A percentile compares a stretch with the other conserved stretches of the same genome.
Conservation (phyloP, 345 rosid genomes). For the Populus nigra region DNA sequence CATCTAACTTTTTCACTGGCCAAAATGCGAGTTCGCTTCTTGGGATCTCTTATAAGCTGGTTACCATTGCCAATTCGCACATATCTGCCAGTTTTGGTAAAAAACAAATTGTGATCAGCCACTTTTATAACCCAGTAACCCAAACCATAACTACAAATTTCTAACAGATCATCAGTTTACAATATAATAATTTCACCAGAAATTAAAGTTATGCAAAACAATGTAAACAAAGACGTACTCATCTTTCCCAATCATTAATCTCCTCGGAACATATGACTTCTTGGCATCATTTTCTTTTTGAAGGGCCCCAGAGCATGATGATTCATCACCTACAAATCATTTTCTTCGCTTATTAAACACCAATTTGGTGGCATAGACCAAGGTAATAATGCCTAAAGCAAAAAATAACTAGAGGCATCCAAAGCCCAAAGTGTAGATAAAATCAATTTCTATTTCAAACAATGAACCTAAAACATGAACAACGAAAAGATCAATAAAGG, state of each 20-base stretch:
- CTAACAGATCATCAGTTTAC: neutral
- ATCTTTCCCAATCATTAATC: conserved; percentile 88
- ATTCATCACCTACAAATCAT: conserved; percentile 49
- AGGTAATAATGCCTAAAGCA: neutral
- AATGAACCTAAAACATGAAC: neutral
- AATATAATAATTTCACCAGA: neutral
- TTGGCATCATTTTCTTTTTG: conserved; percentile 44
- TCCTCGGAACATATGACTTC: conserved; percentile 74
- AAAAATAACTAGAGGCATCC: neutral
- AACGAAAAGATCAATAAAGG: conserved; percentile 6
- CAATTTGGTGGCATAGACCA: neutral
- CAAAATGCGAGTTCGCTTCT: conserved; percentile 78
- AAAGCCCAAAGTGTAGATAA: neutral
- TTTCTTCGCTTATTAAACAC: neutral
- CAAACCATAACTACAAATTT: neutral
- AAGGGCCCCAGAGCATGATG: conserved; percentile 38
- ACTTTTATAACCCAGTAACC: neutral
- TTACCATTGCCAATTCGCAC: conserved; percentile 93
- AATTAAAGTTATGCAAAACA: neutral
- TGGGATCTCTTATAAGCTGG: conserved; percentile 92
- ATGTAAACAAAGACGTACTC: conserved; percentile 57
- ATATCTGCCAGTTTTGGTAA: conserved; percentile 54
- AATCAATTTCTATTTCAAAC: neutral
- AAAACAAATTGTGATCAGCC: neutral
- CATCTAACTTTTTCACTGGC: conserved; percentile 96